These are phyloP conservation scores for Fraxinus pennsylvanica DNA, from an alignment of 257 asterid genomes.

Conservation along the genomic window DNA sequence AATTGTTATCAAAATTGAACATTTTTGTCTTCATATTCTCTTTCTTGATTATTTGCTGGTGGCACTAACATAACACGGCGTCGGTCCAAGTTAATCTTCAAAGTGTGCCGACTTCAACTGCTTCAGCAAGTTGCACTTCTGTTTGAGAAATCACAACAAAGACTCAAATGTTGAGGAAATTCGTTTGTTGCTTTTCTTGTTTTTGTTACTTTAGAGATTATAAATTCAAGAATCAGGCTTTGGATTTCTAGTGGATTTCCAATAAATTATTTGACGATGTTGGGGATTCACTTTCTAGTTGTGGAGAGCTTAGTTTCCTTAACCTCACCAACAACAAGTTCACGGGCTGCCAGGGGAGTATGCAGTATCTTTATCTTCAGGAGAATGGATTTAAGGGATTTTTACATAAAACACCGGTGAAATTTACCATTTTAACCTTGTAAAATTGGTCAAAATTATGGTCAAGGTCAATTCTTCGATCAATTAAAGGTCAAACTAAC, in stretches of 20 bases:
- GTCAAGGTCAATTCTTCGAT: too few species aligned
- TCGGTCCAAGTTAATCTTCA: not conserved
- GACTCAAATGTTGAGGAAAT: conserved; percentile 1
- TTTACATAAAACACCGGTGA: not conserved
- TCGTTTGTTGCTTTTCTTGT: not conserved
- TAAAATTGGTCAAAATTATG: too few species aligned
- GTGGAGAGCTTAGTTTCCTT: conserved; percentile 56
- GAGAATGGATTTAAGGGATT: conserved; percentile 58
- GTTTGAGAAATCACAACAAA: not conserved
- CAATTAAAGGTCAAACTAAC: too few species aligned
- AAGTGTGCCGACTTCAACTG: not conserved
- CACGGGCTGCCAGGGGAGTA: conserved; percentile 56
- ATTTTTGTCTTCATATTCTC: too few species aligned
- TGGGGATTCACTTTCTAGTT: conserved; percentile 51
- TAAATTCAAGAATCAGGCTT: not conserved
- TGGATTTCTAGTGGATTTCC: conserved; percentile 21
- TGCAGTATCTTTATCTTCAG: conserved; percentile 62
- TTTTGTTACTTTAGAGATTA: not conserved
- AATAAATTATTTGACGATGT: conserved; percentile 64
- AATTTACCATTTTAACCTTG: too few species aligned
- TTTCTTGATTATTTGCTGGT: not conserved
- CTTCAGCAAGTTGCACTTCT: not conserved
- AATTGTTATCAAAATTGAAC: too few species aligned
- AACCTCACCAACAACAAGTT: conserved; percentile 75
- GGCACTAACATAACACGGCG: not conserved